A percentile compares a stretch with the other conserved stretches of the same genome.
phyloP scores from a whole-genome alignment of 352 stramenopile genomes.

The Pythium sukuiense region DNA sequence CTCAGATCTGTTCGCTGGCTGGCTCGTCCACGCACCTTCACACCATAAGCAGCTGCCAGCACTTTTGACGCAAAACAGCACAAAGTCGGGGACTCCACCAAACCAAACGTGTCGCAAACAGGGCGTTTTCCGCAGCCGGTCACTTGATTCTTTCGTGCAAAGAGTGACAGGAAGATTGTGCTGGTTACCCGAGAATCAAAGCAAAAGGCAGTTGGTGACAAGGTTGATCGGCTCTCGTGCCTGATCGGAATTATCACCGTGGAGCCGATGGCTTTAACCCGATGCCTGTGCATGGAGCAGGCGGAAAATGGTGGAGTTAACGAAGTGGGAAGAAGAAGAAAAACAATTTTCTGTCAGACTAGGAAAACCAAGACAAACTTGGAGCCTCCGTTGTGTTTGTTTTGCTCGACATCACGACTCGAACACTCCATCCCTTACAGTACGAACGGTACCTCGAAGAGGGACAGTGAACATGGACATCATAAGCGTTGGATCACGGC shows the following conservation, averaged over 20 bases:
- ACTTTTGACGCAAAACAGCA: not conserved
- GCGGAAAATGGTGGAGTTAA: not conserved
- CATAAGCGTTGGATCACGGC: too few species aligned
- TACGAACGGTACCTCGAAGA: too few species aligned
- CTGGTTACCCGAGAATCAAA: too few species aligned
- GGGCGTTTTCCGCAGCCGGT: not conserved
- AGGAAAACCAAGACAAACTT: too few species aligned
- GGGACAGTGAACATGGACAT: too few species aligned
- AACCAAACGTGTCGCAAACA: not conserved
- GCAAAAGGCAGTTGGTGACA: not conserved
- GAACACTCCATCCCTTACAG: too few species aligned
- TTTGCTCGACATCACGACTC: too few species aligned
- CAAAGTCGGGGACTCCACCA: not conserved
- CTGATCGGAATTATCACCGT: not conserved
- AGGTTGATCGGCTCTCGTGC: not conserved
- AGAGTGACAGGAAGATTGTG: not conserved
- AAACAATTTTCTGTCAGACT: too few species aligned
- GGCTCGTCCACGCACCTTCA: not conserved
- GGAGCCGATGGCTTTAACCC: not conserved
- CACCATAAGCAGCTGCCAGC: not conserved
- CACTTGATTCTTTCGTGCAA: not conserved
- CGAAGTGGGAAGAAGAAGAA: not conserved
- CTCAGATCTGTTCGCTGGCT: not conserved
- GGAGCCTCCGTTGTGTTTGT: too few species aligned
- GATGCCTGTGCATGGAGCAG: not conserved